Conservation (phyloP, 1,284 basidiomycete species). For the Ceratorhiza oryzae-sativae region DNA sequence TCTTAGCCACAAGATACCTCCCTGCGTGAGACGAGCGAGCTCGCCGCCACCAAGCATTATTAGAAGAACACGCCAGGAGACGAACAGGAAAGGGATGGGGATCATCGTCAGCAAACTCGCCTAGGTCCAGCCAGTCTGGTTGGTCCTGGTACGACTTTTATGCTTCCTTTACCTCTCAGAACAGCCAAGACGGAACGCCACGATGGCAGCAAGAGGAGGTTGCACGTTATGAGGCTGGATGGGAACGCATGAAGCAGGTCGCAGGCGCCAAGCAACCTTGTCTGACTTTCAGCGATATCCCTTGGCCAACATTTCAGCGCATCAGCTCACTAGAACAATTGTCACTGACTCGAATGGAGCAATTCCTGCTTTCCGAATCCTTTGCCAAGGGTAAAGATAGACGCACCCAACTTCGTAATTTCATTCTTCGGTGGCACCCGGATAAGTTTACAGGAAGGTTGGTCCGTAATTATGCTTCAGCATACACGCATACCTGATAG, state of each 20-base stretch:
- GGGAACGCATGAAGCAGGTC: slow-evolving; percentile 18
- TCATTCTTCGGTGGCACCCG: slow-evolving; percentile 25
- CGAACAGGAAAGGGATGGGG: slow-evolving; percentile 8
- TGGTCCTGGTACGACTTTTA: slow-evolving; percentile 14
- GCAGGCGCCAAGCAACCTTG: background rate
- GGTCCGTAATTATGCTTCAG: background rate
- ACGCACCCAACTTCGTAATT: background rate
- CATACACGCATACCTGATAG: background rate
- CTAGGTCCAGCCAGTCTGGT: background rate
- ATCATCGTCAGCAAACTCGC: background rate
- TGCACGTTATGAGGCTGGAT: slow-evolving; percentile 9
- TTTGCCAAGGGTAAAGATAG: background rate
- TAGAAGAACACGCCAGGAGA: background rate
- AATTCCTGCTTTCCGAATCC: background rate
- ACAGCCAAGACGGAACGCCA: background rate
- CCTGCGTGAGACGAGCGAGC: no score
- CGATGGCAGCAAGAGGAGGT: background rate
- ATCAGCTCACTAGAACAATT: background rate
- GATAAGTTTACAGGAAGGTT: slow-evolving; percentile 32
- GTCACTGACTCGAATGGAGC: background rate
- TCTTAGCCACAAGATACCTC: no score
- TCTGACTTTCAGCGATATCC: slow-evolving; percentile 20
- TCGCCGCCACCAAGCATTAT: slow-evolving; percentile 15
- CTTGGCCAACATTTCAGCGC: slow-evolving; percentile 15
- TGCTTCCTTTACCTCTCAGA: background rate